Evolutionary conservation across 352 stramenopile genomes (phyloP).

Genomic region (Phytophthora tentaculata): DNA sequence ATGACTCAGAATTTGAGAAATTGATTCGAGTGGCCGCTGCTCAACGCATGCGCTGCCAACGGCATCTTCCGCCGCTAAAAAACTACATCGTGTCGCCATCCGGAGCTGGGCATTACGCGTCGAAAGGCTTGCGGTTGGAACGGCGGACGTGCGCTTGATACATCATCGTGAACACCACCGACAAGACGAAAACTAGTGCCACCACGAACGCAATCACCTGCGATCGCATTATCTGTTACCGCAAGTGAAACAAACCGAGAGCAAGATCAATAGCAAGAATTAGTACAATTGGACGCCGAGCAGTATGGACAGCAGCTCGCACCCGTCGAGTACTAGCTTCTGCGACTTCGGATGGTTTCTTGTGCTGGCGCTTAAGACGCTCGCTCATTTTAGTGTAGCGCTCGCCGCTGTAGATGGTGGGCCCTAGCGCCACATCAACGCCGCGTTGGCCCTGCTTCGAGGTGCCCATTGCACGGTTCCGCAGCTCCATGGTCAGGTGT

Average conservation of each 20-base stretch:
- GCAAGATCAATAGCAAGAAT: conserved; percentile 5
- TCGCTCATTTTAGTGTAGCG: conserved; percentile 87
- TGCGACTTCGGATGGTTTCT: conserved; percentile 46
- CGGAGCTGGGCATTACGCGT: conserved; percentile 13
- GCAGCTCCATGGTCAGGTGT: conserved; percentile 58
- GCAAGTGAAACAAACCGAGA: conserved; percentile 1
- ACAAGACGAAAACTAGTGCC: conserved; percentile 56
- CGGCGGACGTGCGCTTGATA: conserved; percentile 51
- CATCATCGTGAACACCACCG: conserved; percentile 63
- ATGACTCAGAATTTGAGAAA: conserved; percentile 14
- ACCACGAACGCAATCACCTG: conserved; percentile 69
- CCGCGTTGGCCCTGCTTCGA: conserved; percentile 40
- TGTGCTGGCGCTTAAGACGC: conserved; percentile 77
- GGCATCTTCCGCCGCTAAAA: conserved; percentile 19
- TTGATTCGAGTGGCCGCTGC: neutral
- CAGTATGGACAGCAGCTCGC: conserved; percentile 12
- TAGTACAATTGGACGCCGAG: conserved; percentile 1
- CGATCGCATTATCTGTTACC: conserved; percentile 60
- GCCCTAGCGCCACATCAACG: conserved; percentile 66
- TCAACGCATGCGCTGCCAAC: conserved; percentile 5
- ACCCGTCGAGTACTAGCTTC: conserved; percentile 49
- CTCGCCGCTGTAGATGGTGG: conserved; percentile 84
- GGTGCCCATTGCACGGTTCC: conserved; percentile 51
- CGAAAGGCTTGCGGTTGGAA: conserved; percentile 35
- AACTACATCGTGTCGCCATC: neutral